These are phyloP conservation scores for Recurvomyces mirabilis DNA, from an alignment of 495 filamentous ascomycete genomes.

Conservation along the genomic window DNA sequence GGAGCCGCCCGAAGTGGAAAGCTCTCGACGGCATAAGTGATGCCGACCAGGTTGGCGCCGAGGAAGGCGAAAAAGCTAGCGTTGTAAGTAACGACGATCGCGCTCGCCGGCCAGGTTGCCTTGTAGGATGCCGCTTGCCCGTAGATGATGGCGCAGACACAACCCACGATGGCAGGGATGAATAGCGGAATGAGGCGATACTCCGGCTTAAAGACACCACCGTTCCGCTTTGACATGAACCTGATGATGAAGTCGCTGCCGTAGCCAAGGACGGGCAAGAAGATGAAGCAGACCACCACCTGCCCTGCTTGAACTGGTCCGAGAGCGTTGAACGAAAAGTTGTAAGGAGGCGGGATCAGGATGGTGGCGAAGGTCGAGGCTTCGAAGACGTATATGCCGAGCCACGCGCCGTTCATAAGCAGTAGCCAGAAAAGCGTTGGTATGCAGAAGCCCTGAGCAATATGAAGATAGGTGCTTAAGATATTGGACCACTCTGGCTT, in stretches of 20 bases:
- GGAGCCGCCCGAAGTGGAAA: conserved; percentile 2
- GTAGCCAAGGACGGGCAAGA: conserved; percentile 6
- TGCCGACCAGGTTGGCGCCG: background rate
- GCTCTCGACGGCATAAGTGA: conserved; percentile 1
- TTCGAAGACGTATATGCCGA: conserved; percentile 6
- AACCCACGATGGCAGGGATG: background rate
- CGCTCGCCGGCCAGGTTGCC: background rate
- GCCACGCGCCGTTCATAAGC: conserved; percentile 3
- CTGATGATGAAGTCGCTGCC: conserved; percentile 8
- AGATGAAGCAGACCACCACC: conserved; percentile 3
- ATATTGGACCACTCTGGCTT: background rate
- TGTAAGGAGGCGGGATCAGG: conserved; percentile 4
- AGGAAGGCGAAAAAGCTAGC: conserved; percentile 2
- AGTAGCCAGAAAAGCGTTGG: conserved; percentile 5
- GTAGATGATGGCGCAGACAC: conserved; percentile 1
- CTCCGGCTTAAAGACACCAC: conserved; percentile 4
- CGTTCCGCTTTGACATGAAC: conserved; percentile 2
- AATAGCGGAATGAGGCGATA: background rate
- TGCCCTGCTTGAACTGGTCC: conserved; percentile 6
- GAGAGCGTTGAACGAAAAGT: conserved; percentile 1
- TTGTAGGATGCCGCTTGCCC: background rate
- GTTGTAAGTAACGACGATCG: background rate
- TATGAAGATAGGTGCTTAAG: background rate
- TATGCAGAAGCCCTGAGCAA: conserved; percentile 3
- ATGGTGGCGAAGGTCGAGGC: conserved; percentile 1